A percentile compares a stretch with the other conserved stretches of the same genome.
Evolutionary conservation across 2,329 filamentous ascomycete genomes (phyloP).

Genomic region (Pseudogymnoascus sp.): DNA sequence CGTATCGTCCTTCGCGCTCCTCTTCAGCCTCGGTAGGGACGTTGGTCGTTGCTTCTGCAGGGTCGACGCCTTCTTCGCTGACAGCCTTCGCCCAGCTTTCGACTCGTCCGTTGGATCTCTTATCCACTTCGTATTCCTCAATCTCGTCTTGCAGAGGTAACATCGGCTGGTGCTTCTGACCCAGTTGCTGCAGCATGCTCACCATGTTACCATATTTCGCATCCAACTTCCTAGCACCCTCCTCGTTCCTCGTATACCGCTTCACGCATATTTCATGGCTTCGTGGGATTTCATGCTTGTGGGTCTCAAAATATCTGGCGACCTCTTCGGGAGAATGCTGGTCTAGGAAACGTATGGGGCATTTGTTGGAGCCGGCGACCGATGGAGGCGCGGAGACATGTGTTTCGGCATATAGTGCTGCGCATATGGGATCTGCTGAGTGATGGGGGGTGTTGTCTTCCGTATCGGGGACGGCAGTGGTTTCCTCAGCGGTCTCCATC

Average conservation of each 20-base stretch:
- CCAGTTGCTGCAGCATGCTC: constrained; percentile 88
- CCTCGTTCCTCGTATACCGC: constrained; percentile 79
- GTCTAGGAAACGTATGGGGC: constrained; percentile 87
- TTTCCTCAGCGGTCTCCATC: constrained; percentile 14
- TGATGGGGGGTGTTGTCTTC: constrained; percentile 40
- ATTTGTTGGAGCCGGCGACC: constrained; percentile 54
- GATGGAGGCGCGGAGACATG: constrained; percentile 36
- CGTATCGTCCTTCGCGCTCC: constrained; percentile 66
- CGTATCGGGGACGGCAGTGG: constrained; percentile 20
- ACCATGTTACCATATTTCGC: constrained; percentile 80
- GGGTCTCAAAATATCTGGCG: constrained; percentile 85
- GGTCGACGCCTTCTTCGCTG: constrained; percentile 44
- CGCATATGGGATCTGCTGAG: constrained; percentile 53
- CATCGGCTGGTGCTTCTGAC: constrained; percentile 81
- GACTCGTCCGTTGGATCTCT: constrained; percentile 60
- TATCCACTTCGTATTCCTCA: constrained; percentile 34
- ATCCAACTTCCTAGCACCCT: constrained; percentile 79
- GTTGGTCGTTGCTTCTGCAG: constrained; percentile 26
- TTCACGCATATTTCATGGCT: constrained; percentile 90
- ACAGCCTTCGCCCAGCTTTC: constrained; percentile 80
- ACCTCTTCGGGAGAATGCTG: constrained; percentile 91
- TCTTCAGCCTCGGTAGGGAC: constrained; percentile 38
- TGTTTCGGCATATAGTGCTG: constrained; percentile 54
- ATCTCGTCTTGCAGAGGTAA: constrained; percentile 53
- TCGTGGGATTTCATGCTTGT: constrained; percentile 89